Evolutionary conservation across 768 basidiomycete species (phyloP).

Genomic region (Mycena capillaripes): DNA sequence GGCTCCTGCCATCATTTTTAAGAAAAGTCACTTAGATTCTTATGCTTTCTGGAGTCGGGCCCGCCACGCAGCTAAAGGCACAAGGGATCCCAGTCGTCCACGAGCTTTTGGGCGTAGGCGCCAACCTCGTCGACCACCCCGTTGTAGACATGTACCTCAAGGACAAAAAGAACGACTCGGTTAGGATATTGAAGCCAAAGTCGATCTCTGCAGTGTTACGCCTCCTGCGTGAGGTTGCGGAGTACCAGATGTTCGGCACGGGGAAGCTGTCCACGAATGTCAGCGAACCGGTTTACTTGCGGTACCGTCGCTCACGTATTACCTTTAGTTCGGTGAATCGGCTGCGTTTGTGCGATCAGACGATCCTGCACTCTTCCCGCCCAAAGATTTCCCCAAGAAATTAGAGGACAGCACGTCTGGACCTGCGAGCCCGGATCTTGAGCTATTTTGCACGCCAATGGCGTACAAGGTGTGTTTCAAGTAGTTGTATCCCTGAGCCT

Average conservation of each 20-base stretch:
- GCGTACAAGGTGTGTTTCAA: constrained; percentile 53
- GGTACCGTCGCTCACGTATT: background rate
- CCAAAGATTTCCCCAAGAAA: constrained; percentile 49
- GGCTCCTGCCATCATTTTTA: too few relatives aligned
- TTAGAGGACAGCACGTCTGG: constrained; percentile 62
- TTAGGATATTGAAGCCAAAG: constrained; percentile 56
- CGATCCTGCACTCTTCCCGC: constrained; percentile 64
- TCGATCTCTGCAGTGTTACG: constrained; percentile 44
- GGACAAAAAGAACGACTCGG: constrained; percentile 61
- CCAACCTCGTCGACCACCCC: constrained; percentile 81
- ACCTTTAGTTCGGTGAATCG: constrained; percentile 61
- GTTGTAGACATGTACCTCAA: constrained; percentile 67
- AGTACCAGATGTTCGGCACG: constrained; percentile 61
- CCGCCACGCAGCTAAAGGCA: constrained; percentile 65
- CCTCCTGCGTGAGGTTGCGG: constrained; percentile 48
- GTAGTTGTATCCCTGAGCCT: background rate
- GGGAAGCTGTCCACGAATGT: constrained; percentile 74
- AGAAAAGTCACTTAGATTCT: too few relatives aligned
- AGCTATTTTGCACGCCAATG: constrained; percentile 60
- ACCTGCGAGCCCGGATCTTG: constrained; percentile 61
- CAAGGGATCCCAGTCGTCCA: constrained; percentile 70
- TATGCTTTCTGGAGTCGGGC: constrained; percentile 85
- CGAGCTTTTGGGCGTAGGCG: constrained; percentile 82
- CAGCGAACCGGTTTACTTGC: constrained; percentile 28
- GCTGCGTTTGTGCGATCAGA: constrained; percentile 72